phyloP scores from a whole-genome alignment of 768 basidiomycete genomes.

The Daedaleopsis nitida region DNA sequence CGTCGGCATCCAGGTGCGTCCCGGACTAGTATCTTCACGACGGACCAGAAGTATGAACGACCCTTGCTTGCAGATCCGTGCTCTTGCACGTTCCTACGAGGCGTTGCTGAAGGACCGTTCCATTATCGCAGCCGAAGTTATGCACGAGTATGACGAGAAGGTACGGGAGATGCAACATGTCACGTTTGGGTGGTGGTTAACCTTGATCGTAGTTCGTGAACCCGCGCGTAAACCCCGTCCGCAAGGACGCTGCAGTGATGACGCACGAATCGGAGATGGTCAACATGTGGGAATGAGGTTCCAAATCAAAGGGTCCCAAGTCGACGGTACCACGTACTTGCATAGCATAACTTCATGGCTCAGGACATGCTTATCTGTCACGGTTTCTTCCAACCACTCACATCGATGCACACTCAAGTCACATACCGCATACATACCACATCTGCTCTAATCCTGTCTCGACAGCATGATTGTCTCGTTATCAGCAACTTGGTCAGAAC shows the following conservation, averaged over 20 bases:
- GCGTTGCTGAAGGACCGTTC: constrained; percentile 72
- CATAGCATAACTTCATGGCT: neutral
- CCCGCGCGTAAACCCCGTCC: constrained; percentile 76
- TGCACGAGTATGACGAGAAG: constrained; percentile 82
- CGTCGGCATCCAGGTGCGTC: constrained; percentile 63
- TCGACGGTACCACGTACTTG: neutral
- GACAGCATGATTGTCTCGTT: neutral
- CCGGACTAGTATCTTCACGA: neutral
- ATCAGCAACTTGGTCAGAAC: neutral
- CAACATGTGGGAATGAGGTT: constrained; percentile 50
- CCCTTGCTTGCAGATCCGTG: constrained; percentile 44
- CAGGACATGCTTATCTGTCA: neutral
- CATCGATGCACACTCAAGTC: neutral
- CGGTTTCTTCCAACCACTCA: neutral
- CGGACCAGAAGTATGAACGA: neutral
- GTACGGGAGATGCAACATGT: constrained; percentile 41
- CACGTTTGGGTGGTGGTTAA: neutral
- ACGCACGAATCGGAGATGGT: constrained; percentile 83
- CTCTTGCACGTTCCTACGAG: constrained; percentile 57
- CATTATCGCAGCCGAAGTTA: constrained; percentile 75
- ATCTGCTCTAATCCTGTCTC: neutral
- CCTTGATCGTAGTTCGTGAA: constrained; percentile 67
- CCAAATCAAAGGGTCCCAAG: neutral
- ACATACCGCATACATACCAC: neutral
- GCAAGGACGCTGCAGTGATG: constrained; percentile 81